These are phyloP conservation scores for Aegilops longissima DNA, from an alignment of 176 grass and related monocot species.

Conservation along the genomic window DNA sequence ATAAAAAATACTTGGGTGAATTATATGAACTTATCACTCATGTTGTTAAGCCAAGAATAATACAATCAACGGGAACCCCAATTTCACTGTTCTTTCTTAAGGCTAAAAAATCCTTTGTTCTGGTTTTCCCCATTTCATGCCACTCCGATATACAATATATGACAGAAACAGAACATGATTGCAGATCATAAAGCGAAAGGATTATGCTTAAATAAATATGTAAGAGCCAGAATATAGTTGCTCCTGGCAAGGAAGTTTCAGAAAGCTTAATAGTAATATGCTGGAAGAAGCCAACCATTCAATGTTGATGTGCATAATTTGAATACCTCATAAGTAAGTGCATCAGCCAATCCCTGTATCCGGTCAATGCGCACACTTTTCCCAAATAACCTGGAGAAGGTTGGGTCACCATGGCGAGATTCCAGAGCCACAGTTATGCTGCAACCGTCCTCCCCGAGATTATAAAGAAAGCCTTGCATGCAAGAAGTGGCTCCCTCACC, in stretches of 20 bases:
- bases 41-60: slow-evolving; percentile 15
- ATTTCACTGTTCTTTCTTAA: background rate
- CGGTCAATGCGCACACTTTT: slow-evolving; percentile 87
- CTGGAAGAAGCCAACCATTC: background rate
- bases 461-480: slow-evolving; percentile 93
- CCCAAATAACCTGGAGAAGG: slow-evolving; percentile 93
- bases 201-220: background rate
- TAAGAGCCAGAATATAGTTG: background rate
- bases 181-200: background rate
- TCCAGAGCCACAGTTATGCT: slow-evolving; percentile 91
- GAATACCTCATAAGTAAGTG: slow-evolving; percentile 90
- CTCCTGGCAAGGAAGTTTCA: slow-evolving; percentile 23
- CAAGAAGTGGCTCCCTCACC: slow-evolving; percentile 81
- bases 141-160: background rate
- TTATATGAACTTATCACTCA: background rate
- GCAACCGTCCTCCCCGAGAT: slow-evolving; percentile 84
- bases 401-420: slow-evolving; percentile 83
- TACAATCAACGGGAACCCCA: background rate
- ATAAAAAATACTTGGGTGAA: slow-evolving; percentile 38
- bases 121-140: slow-evolving; percentile 11
- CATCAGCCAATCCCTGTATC: slow-evolving; percentile 94
- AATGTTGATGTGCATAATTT: slow-evolving; percentile 10
- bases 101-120: background rate
- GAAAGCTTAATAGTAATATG: background rate
- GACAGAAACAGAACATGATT: slow-evolving; percentile 6